These are phyloP conservation scores for Microdochium bolleyi DNA, from an alignment of 2,329 filamentous ascomycete species.

Conservation along the genomic window DNA sequence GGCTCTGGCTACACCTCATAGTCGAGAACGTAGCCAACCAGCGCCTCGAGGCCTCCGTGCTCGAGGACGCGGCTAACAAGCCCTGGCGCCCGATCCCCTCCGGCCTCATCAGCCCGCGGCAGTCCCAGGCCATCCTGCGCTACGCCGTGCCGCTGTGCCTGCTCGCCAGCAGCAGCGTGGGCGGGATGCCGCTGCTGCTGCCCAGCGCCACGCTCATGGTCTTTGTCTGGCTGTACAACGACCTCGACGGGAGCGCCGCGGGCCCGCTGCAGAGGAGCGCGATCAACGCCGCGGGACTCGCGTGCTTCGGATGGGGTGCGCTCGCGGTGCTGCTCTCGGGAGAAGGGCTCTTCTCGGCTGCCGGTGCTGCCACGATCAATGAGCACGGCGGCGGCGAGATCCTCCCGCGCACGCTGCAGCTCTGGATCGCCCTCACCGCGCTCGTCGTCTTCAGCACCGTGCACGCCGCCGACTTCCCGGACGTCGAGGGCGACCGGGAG, in stretches of 20 bases:
- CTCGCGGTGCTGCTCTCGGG: conserved; percentile 7
- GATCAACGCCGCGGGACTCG: conserved; percentile 16
- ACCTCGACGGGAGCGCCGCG: conserved; percentile 14
- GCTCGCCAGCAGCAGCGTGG: conserved; percentile 3
- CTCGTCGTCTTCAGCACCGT: conserved; percentile 15
- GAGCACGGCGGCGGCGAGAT: not conserved
- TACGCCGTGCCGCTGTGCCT: conserved; percentile 5
- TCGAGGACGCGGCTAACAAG: conserved; percentile 21
- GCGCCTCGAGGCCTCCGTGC: conserved; percentile 8
- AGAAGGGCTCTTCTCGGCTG: not conserved
- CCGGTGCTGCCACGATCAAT: not conserved
- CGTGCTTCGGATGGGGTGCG: conserved; percentile 19
- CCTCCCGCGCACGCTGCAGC: conserved; percentile 4
- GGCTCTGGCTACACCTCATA: conserved; percentile 19
- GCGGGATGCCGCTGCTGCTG: conserved; percentile 6
- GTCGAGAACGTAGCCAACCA: conserved; percentile 20
- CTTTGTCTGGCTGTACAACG: conserved; percentile 21
- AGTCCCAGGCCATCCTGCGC: conserved; percentile 10
- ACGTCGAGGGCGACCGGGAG: conserved; percentile 13
- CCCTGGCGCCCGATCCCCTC: conserved; percentile 21
- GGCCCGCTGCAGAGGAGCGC: conserved; percentile 13
- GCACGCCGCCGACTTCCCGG: conserved; percentile 16
- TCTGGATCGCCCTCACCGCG: conserved; percentile 13
- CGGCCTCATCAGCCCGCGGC: conserved; percentile 8
- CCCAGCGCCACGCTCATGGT: conserved; percentile 13